These are phyloP conservation scores for Anthracocystis panici-leucophaei DNA, from an alignment of 1,284 basidiomycete species.

Conservation along the genomic window DNA sequence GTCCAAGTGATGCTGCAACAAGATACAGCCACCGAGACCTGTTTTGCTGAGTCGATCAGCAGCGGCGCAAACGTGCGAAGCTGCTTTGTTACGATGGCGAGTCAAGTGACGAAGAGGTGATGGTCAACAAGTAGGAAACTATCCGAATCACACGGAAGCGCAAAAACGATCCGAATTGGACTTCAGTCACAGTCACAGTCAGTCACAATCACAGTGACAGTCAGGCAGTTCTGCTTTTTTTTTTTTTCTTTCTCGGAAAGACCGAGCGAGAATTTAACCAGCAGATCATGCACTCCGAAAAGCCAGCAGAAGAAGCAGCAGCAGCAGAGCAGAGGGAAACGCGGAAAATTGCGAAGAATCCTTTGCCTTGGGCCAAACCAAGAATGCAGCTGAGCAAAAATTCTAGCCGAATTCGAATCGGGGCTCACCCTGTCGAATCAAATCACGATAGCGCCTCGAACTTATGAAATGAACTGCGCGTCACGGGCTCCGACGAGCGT, in stretches of 20 bases:
- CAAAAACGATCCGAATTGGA: slow-evolving; percentile 1
- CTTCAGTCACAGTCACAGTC: neutral
- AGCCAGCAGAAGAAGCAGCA: neutral
- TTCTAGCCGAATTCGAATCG: no score
- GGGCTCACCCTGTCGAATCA: no score
- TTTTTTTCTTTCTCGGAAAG: no score
- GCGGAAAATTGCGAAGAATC: no score
- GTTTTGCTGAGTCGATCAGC: slow-evolving; percentile 31
- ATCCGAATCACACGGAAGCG: neutral
- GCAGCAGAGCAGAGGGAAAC: neutral
- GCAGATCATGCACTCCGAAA: neutral
- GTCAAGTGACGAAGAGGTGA: neutral
- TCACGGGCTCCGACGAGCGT: no score
- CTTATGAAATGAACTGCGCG: no score
- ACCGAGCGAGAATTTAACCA: neutral
- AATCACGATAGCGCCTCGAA: no score
- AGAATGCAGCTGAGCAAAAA: no score
- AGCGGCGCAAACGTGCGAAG: slow-evolving; percentile 18
- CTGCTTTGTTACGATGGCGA: slow-evolving; percentile 7
- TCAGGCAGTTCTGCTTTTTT: neutral
- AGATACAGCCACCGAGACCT: slow-evolving; percentile 39
- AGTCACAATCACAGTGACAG: neutral
- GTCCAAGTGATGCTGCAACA: neutral
- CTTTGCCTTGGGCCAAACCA: no score
- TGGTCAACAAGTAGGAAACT: neutral